These are phyloP conservation scores for Dipodascus albidus DNA, from an alignment of 805 yeast genomes.

Conservation along the genomic window DNA sequence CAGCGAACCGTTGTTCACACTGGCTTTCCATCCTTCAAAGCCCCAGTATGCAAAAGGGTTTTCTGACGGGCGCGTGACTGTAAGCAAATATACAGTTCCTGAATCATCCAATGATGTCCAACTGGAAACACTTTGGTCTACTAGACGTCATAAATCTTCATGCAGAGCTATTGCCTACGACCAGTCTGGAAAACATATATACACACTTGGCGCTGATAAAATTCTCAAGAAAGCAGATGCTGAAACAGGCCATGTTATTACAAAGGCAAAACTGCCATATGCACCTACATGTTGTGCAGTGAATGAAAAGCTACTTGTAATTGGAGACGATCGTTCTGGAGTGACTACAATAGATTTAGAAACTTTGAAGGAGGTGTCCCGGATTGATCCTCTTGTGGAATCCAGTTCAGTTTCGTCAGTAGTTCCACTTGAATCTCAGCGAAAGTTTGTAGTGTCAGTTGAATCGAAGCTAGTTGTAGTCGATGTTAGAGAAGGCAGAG, in stretches of 20 bases:
- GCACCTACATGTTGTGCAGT: slow-evolving; percentile 21
- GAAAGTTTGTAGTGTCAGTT: slow-evolving; percentile 68
- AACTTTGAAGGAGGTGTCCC: slow-evolving; percentile 38
- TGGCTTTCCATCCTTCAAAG: slow-evolving; percentile 66
- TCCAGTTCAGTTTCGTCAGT: slow-evolving; percentile 61
- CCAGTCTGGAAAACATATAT: slow-evolving; percentile 41
- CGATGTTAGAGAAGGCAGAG: slow-evolving; percentile 62
- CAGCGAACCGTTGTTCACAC: slow-evolving; percentile 43
- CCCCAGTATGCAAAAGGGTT: slow-evolving; percentile 59
- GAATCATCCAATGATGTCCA: slow-evolving; percentile 18
- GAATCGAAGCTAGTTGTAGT: slow-evolving; percentile 70
- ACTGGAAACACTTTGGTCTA: slow-evolving; percentile 49
- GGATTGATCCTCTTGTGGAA: slow-evolving; percentile 49
- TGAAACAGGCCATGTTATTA: slow-evolving; percentile 62
- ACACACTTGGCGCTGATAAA: slow-evolving; percentile 69
- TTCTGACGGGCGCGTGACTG: slow-evolving; percentile 69
- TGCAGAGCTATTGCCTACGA: slow-evolving; percentile 65
- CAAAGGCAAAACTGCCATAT: slow-evolving; percentile 31
- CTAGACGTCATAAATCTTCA: slow-evolving; percentile 83
- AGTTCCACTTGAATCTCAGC: slow-evolving; percentile 54
- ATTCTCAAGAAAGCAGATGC: slow-evolving; percentile 64
- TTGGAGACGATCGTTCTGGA: slow-evolving; percentile 60
- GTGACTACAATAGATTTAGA: slow-evolving; percentile 50
- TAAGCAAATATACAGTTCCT: slow-evolving; percentile 43
- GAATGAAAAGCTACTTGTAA: slow-evolving; percentile 23